A percentile compares a stretch with the other conserved stretches of the same genome.
Evolutionary conservation across 164 flowering plant species (phyloP).

Genomic region (Cinnamomum chago): DNA sequence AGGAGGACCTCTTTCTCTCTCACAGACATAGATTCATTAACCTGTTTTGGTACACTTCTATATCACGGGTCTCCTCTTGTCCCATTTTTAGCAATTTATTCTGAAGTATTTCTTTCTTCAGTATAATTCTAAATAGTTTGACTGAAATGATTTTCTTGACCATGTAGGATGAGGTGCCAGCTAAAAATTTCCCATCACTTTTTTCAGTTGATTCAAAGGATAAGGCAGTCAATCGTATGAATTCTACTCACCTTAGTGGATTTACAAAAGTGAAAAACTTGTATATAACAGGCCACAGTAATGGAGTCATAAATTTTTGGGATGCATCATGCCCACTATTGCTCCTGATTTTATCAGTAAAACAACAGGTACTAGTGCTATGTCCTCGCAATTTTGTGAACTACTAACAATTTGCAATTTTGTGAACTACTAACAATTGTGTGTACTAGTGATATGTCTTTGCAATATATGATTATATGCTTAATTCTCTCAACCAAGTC

Average conservation of each 20-base stretch:
- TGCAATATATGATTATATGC: no score
- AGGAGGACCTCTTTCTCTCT: background rate
- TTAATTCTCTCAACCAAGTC: background rate
- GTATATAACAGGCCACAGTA: slow-evolving; percentile 77
- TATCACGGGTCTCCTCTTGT: no score
- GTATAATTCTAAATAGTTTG: background rate
- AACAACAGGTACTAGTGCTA: slow-evolving; percentile 55
- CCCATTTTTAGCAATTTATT: background rate
- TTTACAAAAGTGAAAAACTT: slow-evolving; percentile 57
- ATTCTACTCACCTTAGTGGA: slow-evolving; percentile 35
- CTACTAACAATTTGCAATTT: background rate
- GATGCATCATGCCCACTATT: slow-evolving; percentile 64
- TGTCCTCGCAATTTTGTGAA: background rate
- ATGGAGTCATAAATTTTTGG: slow-evolving; percentile 84
- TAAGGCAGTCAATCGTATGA: slow-evolving; percentile 41
- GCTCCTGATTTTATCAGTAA: slow-evolving; percentile 50
- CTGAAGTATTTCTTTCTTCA: background rate
- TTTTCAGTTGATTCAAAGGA: slow-evolving; percentile 44
- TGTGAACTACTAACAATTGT: background rate
- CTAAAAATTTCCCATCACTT: slow-evolving; percentile 42
- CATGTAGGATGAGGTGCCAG: slow-evolving; percentile 44
- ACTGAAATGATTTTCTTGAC: slow-evolving; percentile 4
- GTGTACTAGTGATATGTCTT: background rate
- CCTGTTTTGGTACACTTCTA: background rate
- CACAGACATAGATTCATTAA: background rate